Evolutionary conservation across 352 stramenopile genomes (phyloP), one percentile per base, ranked within the genome.

Genomic region (Blastocystis sp.): DNA sequence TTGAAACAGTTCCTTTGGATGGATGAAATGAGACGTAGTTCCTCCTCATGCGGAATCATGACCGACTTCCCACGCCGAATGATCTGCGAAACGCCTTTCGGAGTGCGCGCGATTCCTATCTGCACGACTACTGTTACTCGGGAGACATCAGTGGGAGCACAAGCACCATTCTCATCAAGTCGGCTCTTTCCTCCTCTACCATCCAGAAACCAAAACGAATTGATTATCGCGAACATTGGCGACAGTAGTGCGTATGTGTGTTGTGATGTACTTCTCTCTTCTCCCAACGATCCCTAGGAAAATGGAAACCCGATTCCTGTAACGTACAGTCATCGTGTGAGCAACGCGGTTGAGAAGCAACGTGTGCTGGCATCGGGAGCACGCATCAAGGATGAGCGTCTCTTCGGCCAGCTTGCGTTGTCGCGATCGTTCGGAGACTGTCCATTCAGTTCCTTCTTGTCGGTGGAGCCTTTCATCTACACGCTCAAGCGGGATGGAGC

Each of bases 121-220:
- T 78, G 4, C 67, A 56, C 8, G 40, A 59, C 14, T 78, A 78
- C 49, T 78, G 67, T 44, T 57, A 57, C 34, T 53, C 44, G 11
- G 67, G 67, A 9, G 67, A 78, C 29, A 78, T 78, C 21, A 78
- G 67, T 44, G 67, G 67, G 16, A 78, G 67, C n/a, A 78, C 67
- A 34, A 78, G 67, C 36, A 78, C 67, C 21, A 78, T 78, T 27
- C 14, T 78, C 27, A 78, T 78, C 24, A 78, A 78, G 67, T 78
- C 2, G 24, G 24, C 6, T 24, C 21, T 7, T 4, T 16, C 18
- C 36, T 34, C 18, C 11, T 36, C 11, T 78, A 21, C 49, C 32
- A 7, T 24, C 6, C n/a, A 78, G 67, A 59, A 78, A 78, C 36
- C 36, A 78, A 4, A 40, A 40, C 0, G 67, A 78, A 21, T 40